Evolutionary conservation across 2,329 filamentous ascomycete species (phyloP), one percentile per base, ranked within the genome.

Genomic region (Sphaerulina vaccinii): DNA sequence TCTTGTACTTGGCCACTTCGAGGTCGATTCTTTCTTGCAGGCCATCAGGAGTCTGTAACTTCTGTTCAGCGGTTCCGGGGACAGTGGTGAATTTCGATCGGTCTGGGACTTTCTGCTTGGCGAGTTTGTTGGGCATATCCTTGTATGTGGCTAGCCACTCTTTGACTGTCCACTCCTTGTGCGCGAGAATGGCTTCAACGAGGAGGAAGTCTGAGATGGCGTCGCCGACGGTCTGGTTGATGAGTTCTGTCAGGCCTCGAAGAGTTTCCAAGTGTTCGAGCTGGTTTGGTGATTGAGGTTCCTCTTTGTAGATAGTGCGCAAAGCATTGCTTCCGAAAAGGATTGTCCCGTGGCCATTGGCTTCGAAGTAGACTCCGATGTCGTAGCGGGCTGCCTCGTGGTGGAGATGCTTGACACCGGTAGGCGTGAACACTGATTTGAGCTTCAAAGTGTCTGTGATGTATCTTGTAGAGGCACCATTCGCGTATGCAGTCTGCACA

Each of bases 211-310:
- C 93, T 1, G 90, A 96, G 51, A 99, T 81, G 40, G 93, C 93
- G 68, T 99, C 93, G 47, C 93, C 93, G 40, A 97, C 92, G 1
- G 93, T 93, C 76, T 99, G 93, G 79, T 99, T 99, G 77, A 99
- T 95, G 58, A 99, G 81, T 63, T 96, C 88, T 44, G 86, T 86
- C 48, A 95, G 80, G 9, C 90, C 91, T 47, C 82, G 80, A 1
- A 99, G 84, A 7, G 86, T 90, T 49, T 95, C 88, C 11, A 97
- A 81, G 1, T 92, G 89, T 63, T 90, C 87, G 68, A 92, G 88
- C 71, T 97, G 91, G 5, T 89, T 92, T 0, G 93, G 92, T 0
- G 90, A 95, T 71, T 95, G 86, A 5, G 93, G 91, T 67, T 90
- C 81, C 55, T 87, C 86, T 63, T 83, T 86, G 61, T 79, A 80